Conservation (phyloP, 2,329 filamentous ascomycete genomes). For the Aspergillus cejpii region DNA sequence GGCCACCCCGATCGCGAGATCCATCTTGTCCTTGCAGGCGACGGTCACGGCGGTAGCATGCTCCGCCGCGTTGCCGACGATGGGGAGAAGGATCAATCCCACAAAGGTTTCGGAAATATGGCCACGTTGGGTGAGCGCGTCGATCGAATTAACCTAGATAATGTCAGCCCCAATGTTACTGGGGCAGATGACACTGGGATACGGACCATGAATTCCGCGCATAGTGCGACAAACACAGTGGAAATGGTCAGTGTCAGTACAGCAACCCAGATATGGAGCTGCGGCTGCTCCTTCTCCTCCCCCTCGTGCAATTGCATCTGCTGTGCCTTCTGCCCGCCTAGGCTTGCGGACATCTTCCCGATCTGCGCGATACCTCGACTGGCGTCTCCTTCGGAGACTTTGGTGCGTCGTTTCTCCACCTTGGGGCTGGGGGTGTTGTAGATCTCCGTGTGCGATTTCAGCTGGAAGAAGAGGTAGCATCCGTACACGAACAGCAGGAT, state of each 20-base stretch:
- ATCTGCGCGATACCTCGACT: conserved; percentile 48
- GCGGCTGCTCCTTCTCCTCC: conserved; percentile 67
- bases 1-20: conserved; percentile 59
- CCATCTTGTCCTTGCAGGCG: conserved; percentile 62
- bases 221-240: conserved; percentile 73
- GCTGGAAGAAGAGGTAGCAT: conserved; percentile 82
- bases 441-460: conserved; percentile 73
- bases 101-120: conserved; percentile 55
- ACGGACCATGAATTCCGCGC: conserved; percentile 57
- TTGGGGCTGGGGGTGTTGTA: conserved; percentile 78
- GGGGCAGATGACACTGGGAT: background rate
- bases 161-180: background rate
- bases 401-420: conserved; percentile 52
- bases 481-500: conserved; percentile 79
- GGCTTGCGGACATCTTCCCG: conserved; percentile 47
- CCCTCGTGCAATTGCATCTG: conserved; percentile 50
- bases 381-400: conserved; percentile 47
- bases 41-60: conserved; percentile 59
- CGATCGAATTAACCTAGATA: conserved; percentile 47
- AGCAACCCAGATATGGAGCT: conserved; percentile 66
- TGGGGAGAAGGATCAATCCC: conserved; percentile 57
- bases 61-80: conserved; percentile 61
- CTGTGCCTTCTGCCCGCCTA: conserved; percentile 46
- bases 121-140: conserved; percentile 46
- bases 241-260: conserved; percentile 63